Conservation (phyloP, 176 grass and related monocot genomes). For the Zizania latifolia region DNA sequence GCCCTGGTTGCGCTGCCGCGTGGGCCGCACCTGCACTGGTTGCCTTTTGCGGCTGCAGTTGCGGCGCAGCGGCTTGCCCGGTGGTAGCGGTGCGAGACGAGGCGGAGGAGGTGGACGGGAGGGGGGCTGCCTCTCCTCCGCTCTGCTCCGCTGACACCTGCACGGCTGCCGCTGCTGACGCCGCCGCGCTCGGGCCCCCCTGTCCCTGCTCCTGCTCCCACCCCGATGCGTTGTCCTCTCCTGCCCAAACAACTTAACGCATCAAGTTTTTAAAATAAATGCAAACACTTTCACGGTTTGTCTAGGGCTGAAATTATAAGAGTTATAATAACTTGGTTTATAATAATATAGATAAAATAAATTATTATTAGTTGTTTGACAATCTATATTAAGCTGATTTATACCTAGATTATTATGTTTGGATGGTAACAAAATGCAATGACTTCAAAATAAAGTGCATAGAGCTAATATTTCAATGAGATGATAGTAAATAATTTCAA, state of each 20-base stretch:
- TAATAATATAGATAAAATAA: too few relatives aligned
- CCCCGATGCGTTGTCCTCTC: conserved; percentile 29
- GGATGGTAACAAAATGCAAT: too few relatives aligned
- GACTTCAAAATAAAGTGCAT: too few relatives aligned
- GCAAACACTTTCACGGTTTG: background rate
- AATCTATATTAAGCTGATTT: too few relatives aligned
- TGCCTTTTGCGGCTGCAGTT: conserved; percentile 28
- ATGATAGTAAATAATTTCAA: too few relatives aligned
- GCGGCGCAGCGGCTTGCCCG: conserved; percentile 8
- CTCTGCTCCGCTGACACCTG: conserved; percentile 20
- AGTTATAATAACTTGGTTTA: too few relatives aligned
- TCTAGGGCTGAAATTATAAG: too few relatives aligned
- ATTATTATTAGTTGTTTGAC: too few relatives aligned
- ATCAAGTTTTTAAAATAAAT: background rate
- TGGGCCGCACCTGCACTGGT: background rate
- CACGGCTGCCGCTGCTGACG: background rate
- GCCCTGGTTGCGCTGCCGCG: background rate
- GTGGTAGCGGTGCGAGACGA: background rate
- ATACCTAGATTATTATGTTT: too few relatives aligned
- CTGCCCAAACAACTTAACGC: conserved; percentile 17
- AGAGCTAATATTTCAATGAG: too few relatives aligned
- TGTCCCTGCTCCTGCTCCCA: background rate
- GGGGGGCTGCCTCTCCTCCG: background rate
- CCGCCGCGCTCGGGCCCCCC: background rate
- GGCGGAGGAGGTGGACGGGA: background rate